Base-by-base conservation (phyloP, 129 eudicot genomes). In the Gnaphalium uliginosum region DNA sequence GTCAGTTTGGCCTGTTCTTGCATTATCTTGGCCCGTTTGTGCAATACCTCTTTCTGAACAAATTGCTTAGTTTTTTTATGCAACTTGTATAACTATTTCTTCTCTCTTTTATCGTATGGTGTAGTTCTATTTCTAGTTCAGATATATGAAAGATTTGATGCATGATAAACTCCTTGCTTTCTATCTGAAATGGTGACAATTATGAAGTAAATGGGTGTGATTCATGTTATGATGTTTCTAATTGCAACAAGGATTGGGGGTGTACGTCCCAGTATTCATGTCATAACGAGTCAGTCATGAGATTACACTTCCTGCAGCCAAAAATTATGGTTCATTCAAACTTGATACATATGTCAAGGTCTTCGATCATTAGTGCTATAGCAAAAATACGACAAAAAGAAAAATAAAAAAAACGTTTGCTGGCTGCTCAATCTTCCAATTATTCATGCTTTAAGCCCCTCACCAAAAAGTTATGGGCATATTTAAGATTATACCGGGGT, bases 1-100 rank as follows among this genome's bases (percentile, higher is more conserved):
- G 71, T 65, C 22, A 56, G 70, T 71, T 81, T 41, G 66, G 9
- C 41, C 33, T 9, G 54, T 80, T 62, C 41, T 80, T 74, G 46
- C 79, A 35, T 59, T 57, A 60, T 74, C 57, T 67, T 59, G 33
- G 69, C 25, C 24, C 14, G 39, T 15, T 24, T 11, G 0, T 50
- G 43, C 27, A 57, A 43, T 68, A 24, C 57, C 19, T 66, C 68
- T 6, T 4, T 53, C 32, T 71, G 48, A 63, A 71, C 59, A 43
- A 9, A 46, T 8, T 46, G 5, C 18, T 21, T 6, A 22, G 25
- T 71, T 9, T 41, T 30, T 60, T 18, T 59, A 37, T 68, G 66
- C 66, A 69, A 75, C 70, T 75, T 68, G 21, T 74, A 69, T 76
- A 68, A 81, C 59, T 22, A 13, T 48, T 60, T 22, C 51, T 5